Evolutionary conservation across 495 filamentous ascomycete genomes (phyloP).

Genomic region (Hypoxylon crocopeplum): DNA sequence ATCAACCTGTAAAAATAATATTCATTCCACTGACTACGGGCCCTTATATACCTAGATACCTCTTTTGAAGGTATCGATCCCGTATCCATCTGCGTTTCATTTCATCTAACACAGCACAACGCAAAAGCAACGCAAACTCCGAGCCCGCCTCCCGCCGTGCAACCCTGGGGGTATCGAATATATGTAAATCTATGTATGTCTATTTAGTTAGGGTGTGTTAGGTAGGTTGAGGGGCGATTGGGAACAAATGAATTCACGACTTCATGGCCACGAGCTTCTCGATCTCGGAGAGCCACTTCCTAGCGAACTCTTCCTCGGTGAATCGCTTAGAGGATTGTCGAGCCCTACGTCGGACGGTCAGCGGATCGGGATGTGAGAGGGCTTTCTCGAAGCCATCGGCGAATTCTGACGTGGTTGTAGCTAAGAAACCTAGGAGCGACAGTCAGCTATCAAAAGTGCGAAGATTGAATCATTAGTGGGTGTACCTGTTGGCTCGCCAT

Average conservation of each 20-base stretch:
- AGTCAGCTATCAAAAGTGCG: constrained; percentile 20
- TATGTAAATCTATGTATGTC: too few relatives aligned
- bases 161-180: not conserved
- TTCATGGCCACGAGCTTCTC: constrained; percentile 66
- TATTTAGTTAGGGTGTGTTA: not conserved
- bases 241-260: constrained; percentile 11
- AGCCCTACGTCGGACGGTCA: constrained; percentile 74
- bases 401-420: constrained; percentile 76
- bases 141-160: constrained; percentile 16
- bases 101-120: not conserved
- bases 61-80: too few relatives aligned
- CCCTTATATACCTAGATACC: too few relatives aligned
- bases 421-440: constrained; percentile 74
- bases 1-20: too few relatives aligned
- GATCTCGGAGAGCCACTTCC: constrained; percentile 74
- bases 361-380: constrained; percentile 67
- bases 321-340: constrained; percentile 79
- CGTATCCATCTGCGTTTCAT: too few relatives aligned
- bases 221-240: not conserved
- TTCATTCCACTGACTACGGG: too few relatives aligned
- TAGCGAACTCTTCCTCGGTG: constrained; percentile 83
- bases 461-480: not conserved
- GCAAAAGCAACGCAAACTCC: constrained; percentile 11
- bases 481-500: constrained; percentile 75
- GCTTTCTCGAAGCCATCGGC: constrained; percentile 79